Evolutionary conservation across 371 early-diverging fungal species (phyloP), one percentile per base, ranked within the genome.

Genomic region (Scutellospora calospora): DNA sequence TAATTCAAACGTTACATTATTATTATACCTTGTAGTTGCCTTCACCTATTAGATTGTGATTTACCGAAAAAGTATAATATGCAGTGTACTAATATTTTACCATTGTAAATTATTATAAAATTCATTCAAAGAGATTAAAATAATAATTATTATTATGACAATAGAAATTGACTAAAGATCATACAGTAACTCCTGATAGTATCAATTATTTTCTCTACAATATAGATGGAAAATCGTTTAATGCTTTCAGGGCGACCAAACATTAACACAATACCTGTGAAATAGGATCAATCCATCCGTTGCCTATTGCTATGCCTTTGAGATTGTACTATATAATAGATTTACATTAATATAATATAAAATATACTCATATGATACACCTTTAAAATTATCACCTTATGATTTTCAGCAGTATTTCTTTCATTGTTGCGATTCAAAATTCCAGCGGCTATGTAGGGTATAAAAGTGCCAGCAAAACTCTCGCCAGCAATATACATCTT

Each of bases 201-300:
- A 49, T 49, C 3, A 16, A 4, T 38, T 4, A 38, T 38, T n/a
- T n/a, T n/a, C n/a, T n/a, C n/a, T n/a, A n/a, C n/a, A n/a, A n/a
- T n/a, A n/a, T n/a, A n/a, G n/a, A n/a, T n/a, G n/a, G n/a, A 38
- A 38, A 38, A 38, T 38, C 6, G 3, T 49, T 11, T 16, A 49
- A 49, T 49, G 16, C 11, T 49, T 49, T 49, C 12, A 49, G 49
- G 49, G 45, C 16, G 49, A 49, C 49, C 49, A 54, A 14, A 27
- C 57, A 6, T 52, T 22, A 11, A 20, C 14, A 20, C 25, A 77
- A 72, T 87, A 93, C 95, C 89, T 94, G 95, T 60, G 89, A 89
- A 18, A 86, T 31, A 0, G 96, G 93, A 55, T 95, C 95, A 6
- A 96, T 94, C 97, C 97, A 97, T 22, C 96, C 96, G 82, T 96